These are phyloP conservation scores for Chalciporus chontae DNA, from an alignment of 768 basidiomycete genomes.

Conservation along the genomic window DNA sequence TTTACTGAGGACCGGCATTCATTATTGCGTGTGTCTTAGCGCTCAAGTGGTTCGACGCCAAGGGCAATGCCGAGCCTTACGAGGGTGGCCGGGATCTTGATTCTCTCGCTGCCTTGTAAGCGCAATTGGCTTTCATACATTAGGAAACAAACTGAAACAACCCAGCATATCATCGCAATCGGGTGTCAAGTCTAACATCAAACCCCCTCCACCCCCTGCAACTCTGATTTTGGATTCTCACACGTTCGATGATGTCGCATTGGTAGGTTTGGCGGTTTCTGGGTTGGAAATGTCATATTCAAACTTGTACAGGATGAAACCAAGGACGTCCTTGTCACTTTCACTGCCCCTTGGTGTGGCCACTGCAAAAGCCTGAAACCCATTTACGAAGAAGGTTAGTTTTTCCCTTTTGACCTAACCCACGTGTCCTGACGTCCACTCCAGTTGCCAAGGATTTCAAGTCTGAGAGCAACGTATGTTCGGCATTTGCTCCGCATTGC, in stretches of 20 bases:
- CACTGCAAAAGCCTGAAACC: constrained; percentile 95
- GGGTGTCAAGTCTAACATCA: constrained; percentile 84
- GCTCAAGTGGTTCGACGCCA: constrained; percentile 83
- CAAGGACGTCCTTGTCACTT: constrained; percentile 84
- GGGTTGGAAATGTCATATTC: not conserved
- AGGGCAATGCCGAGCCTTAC: constrained; percentile 66
- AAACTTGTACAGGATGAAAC: constrained; percentile 44
- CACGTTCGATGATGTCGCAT: constrained; percentile 73
- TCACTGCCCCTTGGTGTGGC: constrained; percentile 87
- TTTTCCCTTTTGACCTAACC: not conserved
- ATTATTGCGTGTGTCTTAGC: constrained; percentile 44
- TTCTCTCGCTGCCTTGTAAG: constrained; percentile 71
- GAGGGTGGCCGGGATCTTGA: constrained; percentile 81
- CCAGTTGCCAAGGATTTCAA: constrained; percentile 77
- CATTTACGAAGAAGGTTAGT: constrained; percentile 69
- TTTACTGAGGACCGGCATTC: not conserved
- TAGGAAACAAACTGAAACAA: not conserved
- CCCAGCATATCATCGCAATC: constrained; percentile 69
- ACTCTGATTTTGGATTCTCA: constrained; percentile 62
- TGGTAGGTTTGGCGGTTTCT: constrained; percentile 40
- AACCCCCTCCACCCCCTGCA: constrained; percentile 74
- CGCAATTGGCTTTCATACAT: not conserved
- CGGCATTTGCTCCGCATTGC: not conserved
- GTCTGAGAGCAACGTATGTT: constrained; percentile 65
- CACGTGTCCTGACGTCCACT: constrained; percentile 1